These are phyloP conservation scores for Eutrema heterophyllum DNA, from an alignment of 345 rosid species.

Conservation along the genomic window DNA sequence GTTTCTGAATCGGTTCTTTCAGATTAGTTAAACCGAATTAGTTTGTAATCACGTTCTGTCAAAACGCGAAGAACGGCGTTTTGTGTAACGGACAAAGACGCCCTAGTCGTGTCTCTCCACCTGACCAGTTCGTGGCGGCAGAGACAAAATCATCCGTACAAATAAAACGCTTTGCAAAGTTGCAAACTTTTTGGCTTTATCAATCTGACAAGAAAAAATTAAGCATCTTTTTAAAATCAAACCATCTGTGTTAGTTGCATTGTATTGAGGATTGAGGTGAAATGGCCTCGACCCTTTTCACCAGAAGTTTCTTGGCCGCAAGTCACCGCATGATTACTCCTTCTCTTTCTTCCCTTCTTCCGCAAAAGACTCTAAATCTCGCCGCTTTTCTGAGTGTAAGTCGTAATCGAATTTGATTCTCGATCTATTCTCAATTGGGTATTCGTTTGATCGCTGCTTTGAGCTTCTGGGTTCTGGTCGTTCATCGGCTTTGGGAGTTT, in stretches of 20 bases:
- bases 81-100: background rate
- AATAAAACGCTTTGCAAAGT: slow-evolving; percentile 8
- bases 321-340: slow-evolving; percentile 45
- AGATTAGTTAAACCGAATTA: too few species aligned
- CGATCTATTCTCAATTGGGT: background rate
- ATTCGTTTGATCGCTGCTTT: slow-evolving; percentile 1
- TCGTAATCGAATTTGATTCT: background rate
- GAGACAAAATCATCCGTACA: background rate
- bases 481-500: background rate
- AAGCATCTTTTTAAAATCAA: background rate
- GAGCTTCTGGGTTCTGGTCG: background rate
- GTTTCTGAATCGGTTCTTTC: too few species aligned
- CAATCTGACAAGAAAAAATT: background rate
- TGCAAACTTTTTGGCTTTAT: background rate
- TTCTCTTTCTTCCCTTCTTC: slow-evolving; percentile 20
- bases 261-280: slow-evolving; percentile 5
- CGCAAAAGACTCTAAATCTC: slow-evolving; percentile 28
- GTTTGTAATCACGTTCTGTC: background rate
- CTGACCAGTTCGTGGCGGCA: slow-evolving; percentile 16
- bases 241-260: background rate
- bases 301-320: slow-evolving; percentile 37
- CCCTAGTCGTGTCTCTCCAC: slow-evolving; percentile 22
- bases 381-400: slow-evolving; percentile 48
- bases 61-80: background rate
- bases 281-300: slow-evolving; percentile 53